Conservation (phyloP, 2,329 filamentous ascomycete genomes). For the Colletotrichum sp. region DNA sequence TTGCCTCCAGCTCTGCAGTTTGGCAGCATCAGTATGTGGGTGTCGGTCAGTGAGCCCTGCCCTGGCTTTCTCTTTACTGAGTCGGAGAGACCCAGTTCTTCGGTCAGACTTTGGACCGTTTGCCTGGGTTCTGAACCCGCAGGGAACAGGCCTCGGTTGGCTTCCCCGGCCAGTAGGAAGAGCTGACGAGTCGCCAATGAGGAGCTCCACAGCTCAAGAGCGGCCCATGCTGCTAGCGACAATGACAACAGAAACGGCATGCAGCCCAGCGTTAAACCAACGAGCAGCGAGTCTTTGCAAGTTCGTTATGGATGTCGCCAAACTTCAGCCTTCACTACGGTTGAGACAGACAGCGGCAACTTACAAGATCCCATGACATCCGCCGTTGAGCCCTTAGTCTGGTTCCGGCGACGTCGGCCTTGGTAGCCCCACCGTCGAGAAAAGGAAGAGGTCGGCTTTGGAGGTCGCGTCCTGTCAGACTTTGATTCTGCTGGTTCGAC, state of each 20-base stretch:
- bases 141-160: background rate
- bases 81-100: background rate
- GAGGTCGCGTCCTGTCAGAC: background rate
- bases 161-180: slow-evolving; percentile 9
- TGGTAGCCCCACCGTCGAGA: background rate
- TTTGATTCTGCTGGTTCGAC: background rate
- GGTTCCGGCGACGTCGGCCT: background rate
- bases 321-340: background rate
- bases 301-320: background rate
- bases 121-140: background rate
- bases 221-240: background rate
- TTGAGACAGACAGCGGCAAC: background rate
- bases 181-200: background rate
- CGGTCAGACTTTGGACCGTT: background rate
- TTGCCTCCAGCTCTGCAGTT: background rate
- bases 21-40: background rate
- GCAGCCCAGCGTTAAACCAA: background rate
- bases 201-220: background rate
- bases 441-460: background rate
- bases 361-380: background rate
- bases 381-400: background rate
- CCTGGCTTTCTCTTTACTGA: background rate
- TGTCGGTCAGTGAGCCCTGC: background rate
- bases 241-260: background rate
- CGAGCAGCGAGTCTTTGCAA: background rate